Evolutionary conservation across 2,329 filamentous ascomycete species (phyloP).

Genomic region (Talaromyces sp.): DNA sequence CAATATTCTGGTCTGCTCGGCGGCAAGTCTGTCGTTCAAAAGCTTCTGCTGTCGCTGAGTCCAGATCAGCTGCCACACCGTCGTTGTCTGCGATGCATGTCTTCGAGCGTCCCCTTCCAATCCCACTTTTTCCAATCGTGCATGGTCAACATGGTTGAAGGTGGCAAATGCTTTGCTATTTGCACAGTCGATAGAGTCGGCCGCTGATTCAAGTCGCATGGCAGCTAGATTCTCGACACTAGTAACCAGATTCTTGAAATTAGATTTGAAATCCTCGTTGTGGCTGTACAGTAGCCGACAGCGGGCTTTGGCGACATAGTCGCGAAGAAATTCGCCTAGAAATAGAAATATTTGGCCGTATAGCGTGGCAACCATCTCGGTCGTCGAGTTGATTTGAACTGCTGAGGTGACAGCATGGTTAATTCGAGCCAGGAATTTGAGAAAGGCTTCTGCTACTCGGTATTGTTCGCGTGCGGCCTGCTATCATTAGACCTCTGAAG

Average conservation of each 20-base stretch:
- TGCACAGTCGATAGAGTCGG: constrained; percentile 2
- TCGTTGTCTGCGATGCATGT: constrained; percentile 34
- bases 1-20: constrained; percentile 28
- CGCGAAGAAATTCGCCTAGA: constrained; percentile 38
- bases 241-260: constrained; percentile 33
- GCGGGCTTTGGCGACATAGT: constrained; percentile 33
- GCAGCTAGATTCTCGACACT: constrained; percentile 26
- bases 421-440: constrained; percentile 32
- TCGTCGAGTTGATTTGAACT: constrained; percentile 10
- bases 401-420: constrained; percentile 29
- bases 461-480: constrained; percentile 37
- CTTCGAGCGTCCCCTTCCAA: constrained; percentile 31
- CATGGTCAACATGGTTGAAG: constrained; percentile 15
- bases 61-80: constrained; percentile 37
- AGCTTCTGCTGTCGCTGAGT: constrained; percentile 35
- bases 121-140: constrained; percentile 21
- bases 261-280: constrained; percentile 33
- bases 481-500: background rate
- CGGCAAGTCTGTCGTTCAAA: constrained; percentile 26
- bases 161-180: constrained; percentile 18
- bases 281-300: constrained; percentile 36
- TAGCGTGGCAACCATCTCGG: constrained; percentile 24
- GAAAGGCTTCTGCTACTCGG: constrained; percentile 33
- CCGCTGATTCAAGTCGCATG: constrained; percentile 20
- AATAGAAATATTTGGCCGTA: constrained; percentile 38